Evolutionary conservation across 2,329 filamentous ascomycete species (phyloP), one percentile per base, ranked within the genome.

Genomic region (Phialemonium atrogriseum): DNA sequence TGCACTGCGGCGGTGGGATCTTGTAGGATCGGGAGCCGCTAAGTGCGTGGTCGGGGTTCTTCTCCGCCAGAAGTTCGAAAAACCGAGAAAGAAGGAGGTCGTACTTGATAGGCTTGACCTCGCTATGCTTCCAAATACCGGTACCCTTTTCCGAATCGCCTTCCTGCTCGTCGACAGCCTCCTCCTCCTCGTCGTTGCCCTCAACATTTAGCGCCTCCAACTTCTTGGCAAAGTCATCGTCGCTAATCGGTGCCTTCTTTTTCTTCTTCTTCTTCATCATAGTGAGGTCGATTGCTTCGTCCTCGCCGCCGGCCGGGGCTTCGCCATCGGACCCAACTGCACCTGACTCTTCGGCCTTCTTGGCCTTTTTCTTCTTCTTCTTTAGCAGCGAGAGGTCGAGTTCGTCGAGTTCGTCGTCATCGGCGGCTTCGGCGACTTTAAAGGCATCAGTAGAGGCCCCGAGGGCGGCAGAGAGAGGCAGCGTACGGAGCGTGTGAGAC

Each of bases 1-100:
- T 78, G 67, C 91, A 96, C 70, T 98, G 91, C 30, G 91, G 91
- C 32, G 91, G 91, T 32, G 91, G 91, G 48, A 98, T 98, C 78
- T 96, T 96, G 78, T 96, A 98, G 62, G 84, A 93, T 73, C 87
- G 91, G 52, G 80, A 78, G 45, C 86, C 86, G 57, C 79, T 84
- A 41, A 84, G 82, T 43, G 89, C 81, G 52, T 96, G 82, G 58
- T 98, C 91, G 49, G 91, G 91, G 70, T 98, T 94, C 71, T 93
- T 88, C 63, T 89, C 84, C 61, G 91, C 80, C 42, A 98, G 78
- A 46, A 94, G 82, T 55, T 77, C 81, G 76, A 95, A 98, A 74
- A 98, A 98, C 47, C 91, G 85, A 52, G 72, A 74, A 44, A 96
- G 79, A 30, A 98, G 78, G 42, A 87, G 73, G 51, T 78, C 74